phyloP scores from a whole-genome alignment of 129 eudicot species.

The Flaveria brownii region DNA sequence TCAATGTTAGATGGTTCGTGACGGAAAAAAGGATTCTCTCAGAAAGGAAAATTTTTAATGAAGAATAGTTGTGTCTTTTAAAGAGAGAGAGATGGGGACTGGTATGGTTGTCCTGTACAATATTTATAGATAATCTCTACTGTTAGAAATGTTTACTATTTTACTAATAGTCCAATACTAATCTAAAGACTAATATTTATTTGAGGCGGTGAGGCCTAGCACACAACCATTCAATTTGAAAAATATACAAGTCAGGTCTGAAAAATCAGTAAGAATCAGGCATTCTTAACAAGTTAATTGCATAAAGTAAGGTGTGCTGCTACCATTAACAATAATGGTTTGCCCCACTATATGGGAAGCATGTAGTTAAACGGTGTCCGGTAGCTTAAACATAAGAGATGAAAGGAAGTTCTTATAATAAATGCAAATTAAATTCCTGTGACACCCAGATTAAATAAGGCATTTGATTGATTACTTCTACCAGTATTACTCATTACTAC shows the following conservation, averaged over 20 bases:
- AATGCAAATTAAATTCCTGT: too few species aligned
- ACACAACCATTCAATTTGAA: too few species aligned
- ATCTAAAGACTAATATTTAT: too few species aligned
- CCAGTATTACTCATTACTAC: too few species aligned
- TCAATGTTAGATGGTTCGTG: neutral
- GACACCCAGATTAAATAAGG: too few species aligned
- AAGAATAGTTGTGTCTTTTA: neutral
- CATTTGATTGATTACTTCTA: too few species aligned
- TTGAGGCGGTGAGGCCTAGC: too few species aligned
- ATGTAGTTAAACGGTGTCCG: neutral
- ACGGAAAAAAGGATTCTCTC: neutral
- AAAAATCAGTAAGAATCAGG: too few species aligned
- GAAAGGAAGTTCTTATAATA: neutral
- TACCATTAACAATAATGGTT: neutral
- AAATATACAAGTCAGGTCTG: too few species aligned
- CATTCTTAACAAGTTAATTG: too few species aligned
- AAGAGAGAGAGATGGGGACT: neutral
- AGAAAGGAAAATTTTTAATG: neutral
- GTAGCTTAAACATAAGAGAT: neutral
- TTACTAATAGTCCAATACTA: neutral
- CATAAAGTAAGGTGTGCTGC: neutral
- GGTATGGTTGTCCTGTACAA: neutral
- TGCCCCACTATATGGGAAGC: neutral
- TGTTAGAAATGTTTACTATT: neutral
- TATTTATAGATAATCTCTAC: neutral